Conservation (phyloP, 352 stramenopile genomes). For the Elongisporangium senticosum region DNA sequence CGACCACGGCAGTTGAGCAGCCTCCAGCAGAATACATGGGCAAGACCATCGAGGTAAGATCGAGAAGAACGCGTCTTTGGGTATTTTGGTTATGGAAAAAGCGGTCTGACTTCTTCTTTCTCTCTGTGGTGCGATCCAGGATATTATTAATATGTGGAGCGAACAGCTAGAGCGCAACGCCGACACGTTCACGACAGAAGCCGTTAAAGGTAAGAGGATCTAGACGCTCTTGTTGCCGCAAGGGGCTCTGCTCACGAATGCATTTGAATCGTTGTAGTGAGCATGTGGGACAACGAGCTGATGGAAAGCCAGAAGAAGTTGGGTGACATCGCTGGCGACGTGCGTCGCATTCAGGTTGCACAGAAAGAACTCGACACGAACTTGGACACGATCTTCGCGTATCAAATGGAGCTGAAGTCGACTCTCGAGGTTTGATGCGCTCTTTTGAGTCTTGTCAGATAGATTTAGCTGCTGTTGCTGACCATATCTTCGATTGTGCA, state of each 20-base stretch:
- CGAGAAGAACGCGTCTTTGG: background rate
- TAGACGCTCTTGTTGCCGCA: background rate
- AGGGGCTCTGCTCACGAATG: background rate
- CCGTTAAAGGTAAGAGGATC: conserved; percentile 63
- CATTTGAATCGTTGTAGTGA: conserved; percentile 32
- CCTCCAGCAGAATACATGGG: conserved; percentile 81
- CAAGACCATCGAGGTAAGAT: conserved; percentile 68
- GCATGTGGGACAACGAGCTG: conserved; percentile 76
- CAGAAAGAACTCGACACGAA: conserved; percentile 85
- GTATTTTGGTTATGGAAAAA: background rate
- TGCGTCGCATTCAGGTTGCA: conserved; percentile 78
- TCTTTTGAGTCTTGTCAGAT: background rate
- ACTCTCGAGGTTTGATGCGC: conserved; percentile 60
- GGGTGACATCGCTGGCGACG: conserved; percentile 75
- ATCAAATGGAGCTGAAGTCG: conserved; percentile 87
- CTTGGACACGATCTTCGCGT: conserved; percentile 84
- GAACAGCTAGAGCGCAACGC: conserved; percentile 82
- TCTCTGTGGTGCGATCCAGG: conserved; percentile 15
- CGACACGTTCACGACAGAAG: conserved; percentile 84
- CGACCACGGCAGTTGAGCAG: conserved; percentile 45
- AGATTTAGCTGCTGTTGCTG: conserved; percentile 3
- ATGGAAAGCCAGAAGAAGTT: conserved; percentile 86
- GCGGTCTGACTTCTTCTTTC: background rate
- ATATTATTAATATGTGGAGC: conserved; percentile 89
- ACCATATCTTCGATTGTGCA: conserved; percentile 11